Conservation (phyloP, 768 basidiomycete genomes). For the Floccularia luteovirens region DNA sequence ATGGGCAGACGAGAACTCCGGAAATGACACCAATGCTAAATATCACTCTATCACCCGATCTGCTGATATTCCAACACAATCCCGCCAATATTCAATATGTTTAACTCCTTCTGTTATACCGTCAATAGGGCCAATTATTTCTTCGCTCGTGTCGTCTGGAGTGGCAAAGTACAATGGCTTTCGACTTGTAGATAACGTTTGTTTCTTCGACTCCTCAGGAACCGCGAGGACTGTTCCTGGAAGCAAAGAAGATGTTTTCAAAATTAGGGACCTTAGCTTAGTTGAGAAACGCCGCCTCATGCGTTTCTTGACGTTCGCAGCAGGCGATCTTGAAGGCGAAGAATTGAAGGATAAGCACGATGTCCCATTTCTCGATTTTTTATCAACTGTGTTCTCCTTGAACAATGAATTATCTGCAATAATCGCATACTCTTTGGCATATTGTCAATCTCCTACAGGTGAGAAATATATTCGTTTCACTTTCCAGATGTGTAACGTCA, state of each 20-base stretch:
- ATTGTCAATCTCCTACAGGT: conserved; percentile 57
- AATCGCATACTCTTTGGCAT: conserved; percentile 75
- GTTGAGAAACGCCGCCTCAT: conserved; percentile 87
- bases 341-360: conserved; percentile 52
- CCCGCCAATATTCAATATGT: conserved; percentile 79
- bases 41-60: conserved; percentile 40
- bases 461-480: conserved; percentile 8
- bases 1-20: conserved; percentile 45
- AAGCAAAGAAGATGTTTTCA: conserved; percentile 92
- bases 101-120: conserved; percentile 80
- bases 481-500: conserved; percentile 3
- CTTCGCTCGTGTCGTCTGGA: conserved; percentile 71
- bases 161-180: conserved; percentile 92
- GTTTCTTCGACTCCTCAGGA: conserved; percentile 43
- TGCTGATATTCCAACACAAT: conserved; percentile 35
- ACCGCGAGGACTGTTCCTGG: conserved; percentile 66
- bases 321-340: conserved; percentile 61
- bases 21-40: conserved; percentile 4
- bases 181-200: conserved; percentile 68
- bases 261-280: conserved; percentile 65
- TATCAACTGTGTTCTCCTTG: conserved; percentile 58
- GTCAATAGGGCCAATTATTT: conserved; percentile 70
- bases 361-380: conserved; percentile 52
- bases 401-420: conserved; percentile 46
- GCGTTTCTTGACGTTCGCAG: conserved; percentile 83